Base-by-base conservation (phyloP, 768 basidiomycete genomes). In the Ephemerocybe angulata region DNA sequence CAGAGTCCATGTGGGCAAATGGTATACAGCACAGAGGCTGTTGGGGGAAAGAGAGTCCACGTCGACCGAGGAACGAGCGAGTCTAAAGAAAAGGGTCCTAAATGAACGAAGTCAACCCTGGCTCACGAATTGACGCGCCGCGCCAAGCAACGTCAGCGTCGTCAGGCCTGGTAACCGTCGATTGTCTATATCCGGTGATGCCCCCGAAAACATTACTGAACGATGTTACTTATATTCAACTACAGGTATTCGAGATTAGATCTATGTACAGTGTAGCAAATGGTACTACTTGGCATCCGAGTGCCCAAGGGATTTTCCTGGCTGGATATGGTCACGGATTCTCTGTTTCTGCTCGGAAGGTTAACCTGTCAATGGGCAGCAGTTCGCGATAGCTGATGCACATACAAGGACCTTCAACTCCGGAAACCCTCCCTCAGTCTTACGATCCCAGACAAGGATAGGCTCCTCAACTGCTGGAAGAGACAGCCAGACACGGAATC, bases 401-500 rank as follows among this genome's bases (percentile, higher is more conserved):
- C 86, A 66, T 65, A 92, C 92, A 65, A 94, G 73, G 22, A 80
- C 75, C 69, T 93, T 95, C 58, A 93, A 73, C 71, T 97, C 95
- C 0, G 95, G 95, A 64, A 98, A 98, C 1, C 91, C 89, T 37
- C 90, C 91, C 67, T 95, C 90, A 22, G 83, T 72, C 65, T 98
- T 98, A 58, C 95, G 76, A 68, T 97, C 94, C 93, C 95, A 97
- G 15, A 92, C 65, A 55, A 93, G 68, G 43, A 69, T 58, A 27
- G 83, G 75, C 3, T 67, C 62, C 17, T 69, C 67, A 3, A 59
- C 58, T 12, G 68, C 73, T 3, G 62, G 54, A 13, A 69, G 61
- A 21, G 74, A 79, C 31, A 97, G 70, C 95, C 95, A 98, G 22
- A 97, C 85, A 19, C 95, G 83, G 70, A 98, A 98, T 41, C 93